Evolutionary conservation across 352 stramenopile species (phyloP).

Genomic region (Globisporangium orthogonon): DNA sequence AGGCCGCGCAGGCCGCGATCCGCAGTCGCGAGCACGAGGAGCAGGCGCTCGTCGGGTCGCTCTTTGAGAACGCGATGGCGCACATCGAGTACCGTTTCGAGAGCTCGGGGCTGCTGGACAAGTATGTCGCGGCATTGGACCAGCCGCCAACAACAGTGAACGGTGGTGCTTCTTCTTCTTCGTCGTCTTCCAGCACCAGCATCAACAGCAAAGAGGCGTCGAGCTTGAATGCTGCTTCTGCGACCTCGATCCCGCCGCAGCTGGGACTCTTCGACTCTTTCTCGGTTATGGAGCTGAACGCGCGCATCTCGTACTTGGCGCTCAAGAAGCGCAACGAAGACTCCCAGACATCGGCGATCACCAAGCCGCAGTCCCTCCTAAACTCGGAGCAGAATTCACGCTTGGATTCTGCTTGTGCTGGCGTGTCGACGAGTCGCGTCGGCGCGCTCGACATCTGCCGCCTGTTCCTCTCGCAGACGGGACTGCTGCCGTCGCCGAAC

Average conservation of each 20-base stretch:
- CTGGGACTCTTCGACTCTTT: constrained; percentile 79
- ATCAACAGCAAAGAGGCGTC: constrained; percentile 15
- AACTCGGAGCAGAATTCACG: constrained; percentile 9
- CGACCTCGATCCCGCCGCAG: constrained; percentile 50
- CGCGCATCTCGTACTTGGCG: constrained; percentile 57
- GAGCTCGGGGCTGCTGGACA: constrained; percentile 58
- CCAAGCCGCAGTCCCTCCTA: constrained; percentile 27
- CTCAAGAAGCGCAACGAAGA: constrained; percentile 40
- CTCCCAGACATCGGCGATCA: constrained; percentile 27
- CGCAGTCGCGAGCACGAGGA: constrained; percentile 13
- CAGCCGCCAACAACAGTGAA: constrained; percentile 20
- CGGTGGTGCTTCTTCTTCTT: not conserved
- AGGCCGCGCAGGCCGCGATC: constrained; percentile 43
- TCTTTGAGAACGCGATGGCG: constrained; percentile 68
- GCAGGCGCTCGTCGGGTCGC: constrained; percentile 26
- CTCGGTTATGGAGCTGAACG: constrained; percentile 85
- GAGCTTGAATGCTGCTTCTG: not conserved
- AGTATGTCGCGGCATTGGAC: constrained; percentile 71
- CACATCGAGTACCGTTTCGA: constrained; percentile 70
- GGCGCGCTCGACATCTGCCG: constrained; percentile 73
- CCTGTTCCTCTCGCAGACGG: constrained; percentile 72
- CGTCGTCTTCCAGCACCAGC: too few species aligned
- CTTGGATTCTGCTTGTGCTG: constrained; percentile 21
- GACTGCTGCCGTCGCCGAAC: constrained; percentile 54
- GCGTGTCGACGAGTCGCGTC: constrained; percentile 39